Base-by-base conservation (phyloP, 2,329 filamentous ascomycete genomes). In the Fusarium hostae region DNA sequence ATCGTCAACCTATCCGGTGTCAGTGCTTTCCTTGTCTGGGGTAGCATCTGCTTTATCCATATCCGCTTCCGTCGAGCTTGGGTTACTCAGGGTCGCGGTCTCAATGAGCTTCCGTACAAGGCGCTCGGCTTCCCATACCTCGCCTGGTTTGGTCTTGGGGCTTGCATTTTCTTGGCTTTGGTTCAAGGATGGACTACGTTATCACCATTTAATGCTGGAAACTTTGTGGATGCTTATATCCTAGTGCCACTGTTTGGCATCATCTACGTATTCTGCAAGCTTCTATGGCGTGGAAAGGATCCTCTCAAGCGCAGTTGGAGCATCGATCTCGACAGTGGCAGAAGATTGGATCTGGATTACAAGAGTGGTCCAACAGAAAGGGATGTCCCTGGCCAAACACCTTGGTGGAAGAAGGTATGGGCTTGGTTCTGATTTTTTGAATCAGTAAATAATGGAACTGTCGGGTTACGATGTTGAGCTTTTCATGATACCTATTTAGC, bases 1-100 rank as follows among this genome's bases (percentile, higher is more conserved):
- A 92, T 94, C 64, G 88, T 93, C 75, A 92, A 92, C 74, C 82
- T 93, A 1, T 89, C 86, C 9, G 91, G 91, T 7, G 90, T 93
- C 4, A 90, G 89, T 40, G 92, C 91, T 0, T 93, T 93, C 76
- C 78, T 93, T 4, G 91, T 92, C 44, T 94, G 91, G 91, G 91
- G 85, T 4, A 86, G 86, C 40, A 94, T 94, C 74, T 90, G 86
- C 30, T 87, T 92, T 74, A 92, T 89, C 6, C 91, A 94, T 75
- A 90, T 94, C 66, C 89, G 91, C 28, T 93, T 94, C 79, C 89
- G 91, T 37, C 79, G 84, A 13, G 91, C 90, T 1, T 91, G 89
- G 89, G 76, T 79, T 13, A 81, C 79, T 0, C 90, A 92, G 76
- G 89, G 89, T 2, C 84, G 90, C 62, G 81, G 79, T 34, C 78